Base-by-base conservation (phyloP, 2,329 filamentous ascomycete genomes). In the Botryotinia calthae region DNA sequence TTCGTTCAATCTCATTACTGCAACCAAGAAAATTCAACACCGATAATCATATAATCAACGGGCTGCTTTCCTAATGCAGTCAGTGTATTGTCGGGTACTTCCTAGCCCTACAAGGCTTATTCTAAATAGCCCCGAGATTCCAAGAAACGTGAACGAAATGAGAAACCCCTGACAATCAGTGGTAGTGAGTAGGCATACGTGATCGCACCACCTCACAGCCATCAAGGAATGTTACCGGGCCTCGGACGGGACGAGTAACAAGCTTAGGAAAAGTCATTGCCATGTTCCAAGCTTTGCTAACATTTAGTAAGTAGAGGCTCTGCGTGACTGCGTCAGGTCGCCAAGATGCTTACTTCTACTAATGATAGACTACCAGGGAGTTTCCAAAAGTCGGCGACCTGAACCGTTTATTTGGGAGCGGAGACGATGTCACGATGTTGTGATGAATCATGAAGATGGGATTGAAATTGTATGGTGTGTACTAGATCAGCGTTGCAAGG, bases 331-430 rank as follows among this genome's bases (percentile, higher is more conserved):
- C 20, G 28, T 48, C 28, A 28, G 0, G 28, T 37, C 44, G 44
- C 28, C 63, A 65, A 65, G 44, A 16, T 37, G 31, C 63, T 40
- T 54, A 54, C 51, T 34, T 37, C 22, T 20, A 40, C 10, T 40
- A 14, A 31, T 44, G 48, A 56, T 68, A 48, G 18, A 4, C 37
- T 42, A 44, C 51, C 22, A 56, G 48, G 37, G 44, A 42, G 5
- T 31, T 68, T 51, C 37, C 25, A 31, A 37, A 44, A 68, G 65
- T 56, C 65, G 48, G 48, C 65, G 48, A 68, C 65, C 48, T 68
- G n/a, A 16, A 42, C 10, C n/a, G 18, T 56, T 42, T 18, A 14
- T 56, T 37, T 68, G 48, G 48, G 12, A 42, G 34, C 25, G 46
- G 31, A 37, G 25, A n/a, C 64, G n/a, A 68, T 56, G n/a, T 42